phyloP scores from a whole-genome alignment of 2,329 filamentous ascomycete genomes.

The Monilinia laxa region DNA sequence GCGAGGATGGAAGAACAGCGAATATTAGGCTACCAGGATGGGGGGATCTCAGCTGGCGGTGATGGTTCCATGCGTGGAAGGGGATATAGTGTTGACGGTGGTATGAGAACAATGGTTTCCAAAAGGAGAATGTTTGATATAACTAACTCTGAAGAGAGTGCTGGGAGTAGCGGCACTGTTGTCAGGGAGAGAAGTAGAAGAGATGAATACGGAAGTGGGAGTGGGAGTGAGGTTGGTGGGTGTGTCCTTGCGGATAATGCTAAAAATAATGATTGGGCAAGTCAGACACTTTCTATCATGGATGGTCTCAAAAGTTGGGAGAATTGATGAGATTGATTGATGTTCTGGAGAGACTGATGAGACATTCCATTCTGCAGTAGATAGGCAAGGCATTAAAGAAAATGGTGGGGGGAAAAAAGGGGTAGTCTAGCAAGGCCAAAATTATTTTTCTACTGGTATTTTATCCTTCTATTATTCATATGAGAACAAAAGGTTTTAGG shows the following conservation, averaged over 20 bases:
- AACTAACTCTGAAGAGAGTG: constrained; percentile 29
- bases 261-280: constrained; percentile 25
- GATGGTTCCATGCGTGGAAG: not conserved
- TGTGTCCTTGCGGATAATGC: constrained; percentile 18
- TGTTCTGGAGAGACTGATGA: not conserved
- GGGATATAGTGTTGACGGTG: constrained; percentile 21
- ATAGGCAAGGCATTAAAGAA: not conserved
- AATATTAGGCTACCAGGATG: not conserved
- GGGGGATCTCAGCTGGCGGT: not conserved
- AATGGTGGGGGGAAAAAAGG: not conserved
- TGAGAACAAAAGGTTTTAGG: not conserved
- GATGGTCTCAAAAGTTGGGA: constrained; percentile 10
- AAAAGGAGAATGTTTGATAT: constrained; percentile 30
- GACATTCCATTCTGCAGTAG: not conserved
- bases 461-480: not conserved
- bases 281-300: constrained; percentile 19
- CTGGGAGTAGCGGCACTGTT: constrained; percentile 33
- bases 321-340: not conserved
- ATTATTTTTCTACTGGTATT: not conserved
- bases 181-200: constrained; percentile 25
- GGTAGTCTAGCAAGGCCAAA: no score
- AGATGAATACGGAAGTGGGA: constrained; percentile 16
- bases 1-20: constrained; percentile 9
- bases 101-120: constrained; percentile 16
- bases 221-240: constrained; percentile 22